Conservation (phyloP, 345 rosid genomes). For the Salix exigua region DNA sequence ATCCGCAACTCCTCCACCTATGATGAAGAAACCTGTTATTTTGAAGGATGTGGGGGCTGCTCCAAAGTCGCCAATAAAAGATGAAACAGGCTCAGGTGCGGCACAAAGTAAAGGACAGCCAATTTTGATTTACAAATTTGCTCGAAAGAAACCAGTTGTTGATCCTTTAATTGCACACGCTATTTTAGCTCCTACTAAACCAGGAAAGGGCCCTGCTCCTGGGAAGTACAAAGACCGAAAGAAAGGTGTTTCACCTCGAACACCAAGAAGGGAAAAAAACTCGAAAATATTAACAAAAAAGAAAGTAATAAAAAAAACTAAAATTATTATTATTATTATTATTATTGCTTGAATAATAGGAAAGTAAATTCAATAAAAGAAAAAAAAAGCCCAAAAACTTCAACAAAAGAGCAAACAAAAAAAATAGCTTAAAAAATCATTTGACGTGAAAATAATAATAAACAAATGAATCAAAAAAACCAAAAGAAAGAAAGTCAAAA, state of each 20-base stretch:
- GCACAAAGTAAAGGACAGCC: conserved; percentile 63
- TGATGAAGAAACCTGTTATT: conserved; percentile 57
- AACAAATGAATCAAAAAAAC: no score
- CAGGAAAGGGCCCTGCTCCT: conserved; percentile 60
- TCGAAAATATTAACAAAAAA: no score
- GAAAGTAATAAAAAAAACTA: no score
- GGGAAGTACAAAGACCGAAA: conserved; percentile 71
- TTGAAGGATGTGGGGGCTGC: conserved; percentile 81
- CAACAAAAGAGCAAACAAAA: no score
- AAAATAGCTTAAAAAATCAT: no score
- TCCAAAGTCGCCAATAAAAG: conserved; percentile 34
- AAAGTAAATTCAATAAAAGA: no score
- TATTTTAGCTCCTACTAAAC: conserved; percentile 71
- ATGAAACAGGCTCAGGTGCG: conserved; percentile 37
- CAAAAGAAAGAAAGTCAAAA: no score
- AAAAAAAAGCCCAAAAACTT: no score
- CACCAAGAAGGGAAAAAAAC: conserved; percentile 35
- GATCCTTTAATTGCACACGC: conserved; percentile 72
- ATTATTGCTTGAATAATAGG: no score
- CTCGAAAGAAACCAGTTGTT: conserved; percentile 59
- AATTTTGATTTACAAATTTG: conserved; percentile 89
- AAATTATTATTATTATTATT: no score
- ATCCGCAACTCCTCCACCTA: no score
- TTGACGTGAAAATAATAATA: no score
- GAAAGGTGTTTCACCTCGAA: conserved; percentile 55